These are phyloP conservation scores for Komagataella pseudopastoris DNA, from an alignment of 805 yeast genomes.

Conservation along the genomic window DNA sequence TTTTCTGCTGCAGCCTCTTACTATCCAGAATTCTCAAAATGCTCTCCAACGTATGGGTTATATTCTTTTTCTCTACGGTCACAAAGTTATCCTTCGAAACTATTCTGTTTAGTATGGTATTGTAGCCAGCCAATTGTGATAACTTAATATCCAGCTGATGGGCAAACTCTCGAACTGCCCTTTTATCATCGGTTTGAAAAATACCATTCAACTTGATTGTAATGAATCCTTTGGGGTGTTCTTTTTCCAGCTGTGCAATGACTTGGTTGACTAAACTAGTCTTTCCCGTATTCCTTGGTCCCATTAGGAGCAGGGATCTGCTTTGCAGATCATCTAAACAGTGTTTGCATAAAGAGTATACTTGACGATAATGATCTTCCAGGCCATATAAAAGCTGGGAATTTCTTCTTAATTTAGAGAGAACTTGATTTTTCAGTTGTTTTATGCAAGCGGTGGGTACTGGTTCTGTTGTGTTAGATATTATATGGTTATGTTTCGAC, in stretches of 20 bases:
- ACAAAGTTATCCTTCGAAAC: slow-evolving; percentile 3
- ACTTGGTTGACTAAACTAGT: slow-evolving; percentile 48
- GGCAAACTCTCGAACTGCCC: slow-evolving; percentile 79
- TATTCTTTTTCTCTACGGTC: slow-evolving; percentile 34
- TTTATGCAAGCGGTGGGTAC: background rate
- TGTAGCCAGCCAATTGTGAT: slow-evolving; percentile 2
- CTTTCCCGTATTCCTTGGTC: slow-evolving; percentile 74
- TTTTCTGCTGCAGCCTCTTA: slow-evolving; percentile 8
- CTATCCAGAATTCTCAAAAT: slow-evolving; percentile 40
- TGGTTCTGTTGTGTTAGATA: background rate
- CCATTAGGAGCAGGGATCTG: slow-evolving; percentile 68
- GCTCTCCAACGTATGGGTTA: slow-evolving; percentile 47
- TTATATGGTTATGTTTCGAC: background rate
- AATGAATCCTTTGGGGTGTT: slow-evolving; percentile 40
- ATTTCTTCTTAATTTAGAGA: background rate
- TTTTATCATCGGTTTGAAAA: slow-evolving; percentile 58
- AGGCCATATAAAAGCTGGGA: slow-evolving; percentile 16
- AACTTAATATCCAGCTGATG: slow-evolving; percentile 50
- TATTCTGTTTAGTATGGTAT: slow-evolving; percentile 5
- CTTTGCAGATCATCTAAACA: slow-evolving; percentile 62
- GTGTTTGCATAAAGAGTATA: slow-evolving; percentile 45
- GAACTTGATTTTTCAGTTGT: background rate
- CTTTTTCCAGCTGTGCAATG: slow-evolving; percentile 25
- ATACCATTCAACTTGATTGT: slow-evolving; percentile 55
- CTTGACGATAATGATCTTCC: slow-evolving; percentile 29